Evolutionary conservation across 2,329 filamentous ascomycete genomes (phyloP), one percentile per base, ranked within the genome.

Genomic region (Tetracladium maxilliforme): DNA sequence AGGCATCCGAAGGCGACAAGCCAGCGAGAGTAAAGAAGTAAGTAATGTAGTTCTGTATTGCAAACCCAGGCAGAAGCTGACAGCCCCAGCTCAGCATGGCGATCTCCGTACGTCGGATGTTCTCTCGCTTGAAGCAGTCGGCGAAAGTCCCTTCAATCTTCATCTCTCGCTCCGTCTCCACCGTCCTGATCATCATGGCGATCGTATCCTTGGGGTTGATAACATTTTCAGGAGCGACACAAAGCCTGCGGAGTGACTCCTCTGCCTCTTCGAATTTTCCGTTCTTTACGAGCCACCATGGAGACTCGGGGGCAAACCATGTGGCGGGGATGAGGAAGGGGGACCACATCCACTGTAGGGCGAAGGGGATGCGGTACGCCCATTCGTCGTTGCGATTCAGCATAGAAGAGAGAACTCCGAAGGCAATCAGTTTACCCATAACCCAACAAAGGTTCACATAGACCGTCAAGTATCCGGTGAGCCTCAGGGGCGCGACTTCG

Each of bases 401-500:
- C 45, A 58, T 52, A 5, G 48, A 40, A 33, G 49, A 49, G 26
- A 61, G 55, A 6, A 59, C 53, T 7, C 53, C 56, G 19, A 58
- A 47, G 15, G 55, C 54, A 26, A 61, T 54, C 19, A 60, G 36
- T 30, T 61, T 56, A 13, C 57, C 56, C 6, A 59, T 38, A 23
- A 38, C 60, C 58, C 59, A 65, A 47, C 60, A 63, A 36, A 58
- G 51, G 37, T n/a, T 22, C 16, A 10, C 37, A 58, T 66, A 72
- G 46, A 67, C 61, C 3, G 69, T 74, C 5, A 57, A 58, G 12
- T 65, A 59, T 26, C 61, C 69, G 43, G 68, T 49, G 27, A 75
- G 46, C 39, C 50, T 49, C 26, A 74, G 56, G 2, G 69, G 69
- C 4, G 70, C 64, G 29, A 75, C 69, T 42, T 75, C 70, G 38